Evolutionary conservation across 352 stramenopile genomes (phyloP), one percentile per base, ranked within the genome.

Genomic region (Phytophthora podocarpi): DNA sequence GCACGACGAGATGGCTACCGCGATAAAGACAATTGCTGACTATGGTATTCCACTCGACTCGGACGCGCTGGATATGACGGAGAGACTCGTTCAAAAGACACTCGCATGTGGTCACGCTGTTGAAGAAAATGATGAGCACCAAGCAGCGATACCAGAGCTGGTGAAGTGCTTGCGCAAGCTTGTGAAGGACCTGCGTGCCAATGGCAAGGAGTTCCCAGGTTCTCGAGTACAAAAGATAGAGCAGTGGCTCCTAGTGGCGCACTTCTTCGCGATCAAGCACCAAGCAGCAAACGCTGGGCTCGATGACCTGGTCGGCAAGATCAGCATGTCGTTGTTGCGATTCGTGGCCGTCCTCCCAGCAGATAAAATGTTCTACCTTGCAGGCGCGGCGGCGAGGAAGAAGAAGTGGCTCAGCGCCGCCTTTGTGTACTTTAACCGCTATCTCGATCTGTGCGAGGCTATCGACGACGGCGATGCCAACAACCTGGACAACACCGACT

Each of bases 361-460:
- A n/a, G 95, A 98, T 80, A 98, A 98, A 67, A 95, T 96, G 72
- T 98, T 98, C 59, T 98, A 88, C 63, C 67, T 97, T 32, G 95
- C 95, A 2, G 94, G 95, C 0, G 72, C 61, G 0, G 81, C 90
- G 0, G 82, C 86, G 20, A 76, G 85, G 7, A 82, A 97, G 61
- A 86, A 93, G 43, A 95, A 97, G 46, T 94, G 93, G 76, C 72
- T 95, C 24, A 97, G 89, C 43, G 76, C 97, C 4, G 95, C 93
- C 6, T 98, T 98, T 52, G 90, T 98, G 48, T 93, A 98, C 42
- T 93, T 98, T 66, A 98, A 98, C 61, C 84, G 92, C 12, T 98
- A 98, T 72, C 64, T 98, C 9, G 95, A 98, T 60, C 63, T 98
- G 31, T 95, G 86, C 32, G 95, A 98, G 72, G 94, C 95, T 10